These are phyloP conservation scores for Malassezia psittaci DNA, from an alignment of 1,284 basidiomycete genomes.

Conservation along the genomic window DNA sequence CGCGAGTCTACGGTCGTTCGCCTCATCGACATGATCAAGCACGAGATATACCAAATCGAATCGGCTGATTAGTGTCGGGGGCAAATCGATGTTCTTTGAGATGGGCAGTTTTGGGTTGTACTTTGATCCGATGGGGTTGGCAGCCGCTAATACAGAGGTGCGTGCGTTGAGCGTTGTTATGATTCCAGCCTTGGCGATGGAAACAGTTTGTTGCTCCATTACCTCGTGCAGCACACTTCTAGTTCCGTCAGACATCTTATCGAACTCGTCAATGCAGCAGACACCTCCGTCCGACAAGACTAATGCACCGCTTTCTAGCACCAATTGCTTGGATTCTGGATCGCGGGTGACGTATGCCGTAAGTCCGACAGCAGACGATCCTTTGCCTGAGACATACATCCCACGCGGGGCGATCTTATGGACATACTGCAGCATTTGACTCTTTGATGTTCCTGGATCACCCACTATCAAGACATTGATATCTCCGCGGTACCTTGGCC, in stretches of 20 bases:
- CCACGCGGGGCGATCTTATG: constrained; percentile 97
- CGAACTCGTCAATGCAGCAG: constrained; percentile 98
- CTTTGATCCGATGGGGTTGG: constrained; percentile 90
- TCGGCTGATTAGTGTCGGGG: constrained; percentile 91
- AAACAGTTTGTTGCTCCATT: constrained; percentile 99
- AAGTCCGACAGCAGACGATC: constrained; percentile 92
- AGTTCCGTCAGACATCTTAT: constrained; percentile 97
- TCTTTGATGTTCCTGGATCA: constrained; percentile 95
- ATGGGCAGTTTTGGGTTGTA: constrained; percentile 84
- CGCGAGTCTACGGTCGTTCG: constrained; percentile 74
- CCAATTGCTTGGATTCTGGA: constrained; percentile 93
- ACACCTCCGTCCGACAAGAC: constrained; percentile 95
- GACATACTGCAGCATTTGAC: constrained; percentile 79
- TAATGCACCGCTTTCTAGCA: constrained; percentile 90
- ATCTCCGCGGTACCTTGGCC: constrained; percentile 89
- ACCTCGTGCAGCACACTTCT: constrained; percentile 96
- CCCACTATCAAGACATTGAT: constrained; percentile 95
- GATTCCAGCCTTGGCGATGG: constrained; percentile 98
- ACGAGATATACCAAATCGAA: constrained; percentile 98
- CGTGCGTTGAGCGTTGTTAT: constrained; percentile 96
- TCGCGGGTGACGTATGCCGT: constrained; percentile 97
- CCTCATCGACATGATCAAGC: constrained; percentile 78
- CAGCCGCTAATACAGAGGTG: constrained; percentile 90
- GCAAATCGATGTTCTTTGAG: constrained; percentile 59
- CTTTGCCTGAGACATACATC: constrained; percentile 75